Conservation (phyloP, 1,284 basidiomycete species). For the Tetrapyrgos nigripes region DNA sequence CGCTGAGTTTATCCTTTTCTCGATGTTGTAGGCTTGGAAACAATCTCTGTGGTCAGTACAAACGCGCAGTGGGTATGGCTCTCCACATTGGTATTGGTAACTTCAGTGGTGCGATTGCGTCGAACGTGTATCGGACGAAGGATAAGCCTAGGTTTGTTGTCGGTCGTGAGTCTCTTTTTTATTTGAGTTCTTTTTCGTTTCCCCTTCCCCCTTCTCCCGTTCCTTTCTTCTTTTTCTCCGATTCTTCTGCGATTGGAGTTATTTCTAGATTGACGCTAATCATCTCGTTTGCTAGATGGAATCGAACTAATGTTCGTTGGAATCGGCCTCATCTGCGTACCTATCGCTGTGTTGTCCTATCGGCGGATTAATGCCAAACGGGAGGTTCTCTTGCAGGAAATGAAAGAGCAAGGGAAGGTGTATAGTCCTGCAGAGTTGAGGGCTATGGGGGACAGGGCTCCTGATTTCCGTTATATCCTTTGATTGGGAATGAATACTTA, state of each 20-base stretch:
- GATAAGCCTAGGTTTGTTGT: constrained; percentile 67
- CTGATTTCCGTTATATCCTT: constrained; percentile 68
- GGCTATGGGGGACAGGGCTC: constrained; percentile 66
- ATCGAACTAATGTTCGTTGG: constrained; percentile 73
- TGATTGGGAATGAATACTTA: too few relatives aligned
- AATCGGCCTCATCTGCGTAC: constrained; percentile 62
- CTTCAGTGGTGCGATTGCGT: constrained; percentile 59
- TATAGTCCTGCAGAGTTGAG: constrained; percentile 49
- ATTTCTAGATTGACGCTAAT: too few relatives aligned
- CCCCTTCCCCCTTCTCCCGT: too few relatives aligned
- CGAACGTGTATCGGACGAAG: constrained; percentile 63
- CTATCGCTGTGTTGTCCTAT: constrained; percentile 57
- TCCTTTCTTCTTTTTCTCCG: constrained; percentile 8
- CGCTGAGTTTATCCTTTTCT: too few relatives aligned
- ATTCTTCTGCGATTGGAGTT: neutral
- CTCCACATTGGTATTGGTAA: constrained; percentile 70
- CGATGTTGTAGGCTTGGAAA: constrained; percentile 54
- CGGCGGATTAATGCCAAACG: constrained; percentile 58
- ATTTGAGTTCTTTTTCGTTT: too few relatives aligned
- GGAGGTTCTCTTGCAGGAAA: constrained; percentile 40
- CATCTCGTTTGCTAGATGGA: constrained; percentile 47
- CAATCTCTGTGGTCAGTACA: constrained; percentile 69
- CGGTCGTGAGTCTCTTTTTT: constrained; percentile 53
- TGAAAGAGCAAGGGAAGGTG: constrained; percentile 37
- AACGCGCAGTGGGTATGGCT: constrained; percentile 68